Base-by-base conservation (phyloP, 1,284 basidiomycete species). In the Mycena sp. region DNA sequence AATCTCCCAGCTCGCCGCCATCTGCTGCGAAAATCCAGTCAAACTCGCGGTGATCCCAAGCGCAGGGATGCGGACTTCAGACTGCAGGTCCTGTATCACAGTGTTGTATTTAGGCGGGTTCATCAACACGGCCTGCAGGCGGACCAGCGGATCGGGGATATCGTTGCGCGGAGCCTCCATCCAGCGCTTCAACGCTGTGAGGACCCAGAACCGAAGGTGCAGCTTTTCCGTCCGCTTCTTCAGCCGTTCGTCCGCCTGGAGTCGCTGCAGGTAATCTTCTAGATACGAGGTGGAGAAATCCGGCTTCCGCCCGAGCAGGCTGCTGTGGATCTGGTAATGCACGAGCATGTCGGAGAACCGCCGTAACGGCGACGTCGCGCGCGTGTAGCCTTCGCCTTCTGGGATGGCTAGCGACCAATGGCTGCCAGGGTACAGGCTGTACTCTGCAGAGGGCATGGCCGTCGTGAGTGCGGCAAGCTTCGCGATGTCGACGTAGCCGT, bases 241-340 rank as follows among this genome's bases (percentile, higher is more conserved):
- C 23, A 67, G 53, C n/a, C 71, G 72, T 45, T 81, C 78, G 43
- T 71, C 65, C 32, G 68, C 69, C 64, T 71, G 75, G 35, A 77
- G 68, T 25, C 72, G 68, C 6, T 69, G 67, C 67, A 77, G 69
- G 58, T 81, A 78, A 5, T 74, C 70, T 59, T 74, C 70, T 65
- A 91, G 69, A 73, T 81, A 83, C 9, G 79, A 74, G 10, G 70
- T 62, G 16, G 75, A 73, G 71, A 88, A 89, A 6, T 81, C 72
- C 0, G 76, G 75, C 10, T 70, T 70, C 21, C 58, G 2, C 7
- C 55, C 55, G 11, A 67, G 58, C 17, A 67, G 48, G 17, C 86
- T 85, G 50, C 89, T 81, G 74, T 98, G 97, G 76, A 99, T 87
- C 76, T 99, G 96, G 95, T 96, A 99, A 78, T 99, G 98, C 10